These are phyloP conservation scores for Proliferodiscus dingleyae DNA, from an alignment of 2,329 filamentous ascomycete genomes.

Conservation along the genomic window DNA sequence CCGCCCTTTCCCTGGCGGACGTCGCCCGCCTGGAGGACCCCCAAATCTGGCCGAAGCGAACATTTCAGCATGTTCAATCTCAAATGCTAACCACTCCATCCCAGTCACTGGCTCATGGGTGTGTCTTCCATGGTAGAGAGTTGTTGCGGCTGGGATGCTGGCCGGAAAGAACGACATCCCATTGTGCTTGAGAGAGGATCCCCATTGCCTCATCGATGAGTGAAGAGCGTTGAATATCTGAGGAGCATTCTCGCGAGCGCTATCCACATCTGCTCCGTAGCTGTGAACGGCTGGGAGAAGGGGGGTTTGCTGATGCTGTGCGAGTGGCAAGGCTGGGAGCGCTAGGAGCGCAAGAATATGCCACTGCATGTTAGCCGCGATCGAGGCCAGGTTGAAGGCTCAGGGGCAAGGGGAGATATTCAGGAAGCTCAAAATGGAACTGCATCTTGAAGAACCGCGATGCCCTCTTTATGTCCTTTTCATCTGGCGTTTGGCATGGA, in stretches of 20 bases:
- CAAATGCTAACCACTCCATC: constrained; percentile 71
- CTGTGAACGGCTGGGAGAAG: not conserved
- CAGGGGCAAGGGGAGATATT: not conserved
- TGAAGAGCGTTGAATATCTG: constrained; percentile 70
- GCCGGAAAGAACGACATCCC: constrained; percentile 68
- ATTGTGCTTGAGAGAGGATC: constrained; percentile 68
- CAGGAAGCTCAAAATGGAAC: not conserved
- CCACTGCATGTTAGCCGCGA: not conserved
- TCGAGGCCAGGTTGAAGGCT: not conserved
- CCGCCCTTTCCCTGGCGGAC: constrained; percentile 6
- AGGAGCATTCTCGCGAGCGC: constrained; percentile 45
- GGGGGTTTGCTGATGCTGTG: not conserved
- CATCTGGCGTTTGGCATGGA: no score
- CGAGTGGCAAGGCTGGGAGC: not conserved
- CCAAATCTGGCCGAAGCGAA: constrained; percentile 45
- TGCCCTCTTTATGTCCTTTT: no score
- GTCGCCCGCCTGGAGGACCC: constrained; percentile 6
- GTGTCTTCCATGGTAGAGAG: constrained; percentile 62
- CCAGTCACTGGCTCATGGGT: constrained; percentile 42
- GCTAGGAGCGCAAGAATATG: not conserved
- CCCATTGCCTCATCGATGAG: constrained; percentile 69
- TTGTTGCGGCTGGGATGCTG: constrained; percentile 57
- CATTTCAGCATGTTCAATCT: constrained; percentile 65
- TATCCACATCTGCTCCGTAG: constrained; percentile 2
- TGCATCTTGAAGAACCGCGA: not conserved